phyloP scores from a whole-genome alignment of 169 alveolate species.

The Plasmodium vivax region DNA sequence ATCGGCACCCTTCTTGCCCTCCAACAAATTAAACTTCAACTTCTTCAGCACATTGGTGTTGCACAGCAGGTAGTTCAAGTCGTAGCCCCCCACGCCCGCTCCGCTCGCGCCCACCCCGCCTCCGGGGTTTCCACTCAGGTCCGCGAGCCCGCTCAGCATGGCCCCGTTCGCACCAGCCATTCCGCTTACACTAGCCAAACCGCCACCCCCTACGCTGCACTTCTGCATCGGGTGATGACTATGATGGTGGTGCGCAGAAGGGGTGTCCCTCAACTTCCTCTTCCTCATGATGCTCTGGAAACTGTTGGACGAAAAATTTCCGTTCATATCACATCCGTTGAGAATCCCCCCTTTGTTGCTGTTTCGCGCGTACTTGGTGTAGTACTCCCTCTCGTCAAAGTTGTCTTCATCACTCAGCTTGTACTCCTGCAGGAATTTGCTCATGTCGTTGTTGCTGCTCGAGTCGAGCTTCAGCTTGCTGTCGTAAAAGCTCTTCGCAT shows the following conservation, averaged over 20 bases:
- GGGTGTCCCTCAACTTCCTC: neutral
- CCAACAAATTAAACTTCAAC: constrained; percentile 36
- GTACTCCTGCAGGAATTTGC: constrained; percentile 1
- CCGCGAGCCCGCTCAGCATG: neutral
- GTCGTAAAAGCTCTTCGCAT: constrained; percentile 19
- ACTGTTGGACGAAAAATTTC: constrained; percentile 12
- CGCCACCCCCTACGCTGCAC: neutral
- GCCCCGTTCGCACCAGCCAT: too few relatives aligned
- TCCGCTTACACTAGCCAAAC: neutral
- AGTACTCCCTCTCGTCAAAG: constrained; percentile 33
- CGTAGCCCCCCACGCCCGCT: neutral
- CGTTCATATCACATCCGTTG: constrained; percentile 12
- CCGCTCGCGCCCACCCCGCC: neutral
- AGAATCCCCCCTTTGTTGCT: neutral
- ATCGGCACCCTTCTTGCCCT: constrained; percentile 10
- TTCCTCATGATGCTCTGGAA: constrained; percentile 28
- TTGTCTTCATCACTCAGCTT: constrained; percentile 16
- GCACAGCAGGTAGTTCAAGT: constrained; percentile 29
- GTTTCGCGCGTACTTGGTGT: constrained; percentile 14
- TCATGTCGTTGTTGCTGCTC: constrained; percentile 12
- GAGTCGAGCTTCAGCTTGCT: constrained; percentile 18
- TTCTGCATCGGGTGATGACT: neutral
- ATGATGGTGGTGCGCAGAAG: constrained; percentile 5
- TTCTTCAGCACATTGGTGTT: constrained; percentile 37
- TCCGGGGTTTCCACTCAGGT: neutral